Percentiles rank a stretch among this genome's conserved stretches.
Conservation (phyloP, 129 eudicot species). For the Scalesia atractyloides region DNA sequence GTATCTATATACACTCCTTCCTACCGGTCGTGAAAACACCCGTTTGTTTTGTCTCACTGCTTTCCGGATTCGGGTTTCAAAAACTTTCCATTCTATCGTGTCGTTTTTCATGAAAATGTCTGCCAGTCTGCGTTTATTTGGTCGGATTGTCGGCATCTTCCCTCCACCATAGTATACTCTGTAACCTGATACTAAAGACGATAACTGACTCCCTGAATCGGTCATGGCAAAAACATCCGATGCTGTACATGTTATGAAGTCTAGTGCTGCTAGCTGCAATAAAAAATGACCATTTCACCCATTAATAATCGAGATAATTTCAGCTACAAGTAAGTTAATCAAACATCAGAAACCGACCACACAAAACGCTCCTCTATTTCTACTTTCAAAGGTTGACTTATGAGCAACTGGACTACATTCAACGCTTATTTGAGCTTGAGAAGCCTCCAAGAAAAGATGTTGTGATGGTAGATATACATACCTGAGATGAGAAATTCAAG, state of each 20-base stretch:
- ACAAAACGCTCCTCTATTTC: not conserved
- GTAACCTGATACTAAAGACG: conserved; percentile 85
- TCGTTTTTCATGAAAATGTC: conserved; percentile 81
- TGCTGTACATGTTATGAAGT: conserved; percentile 89
- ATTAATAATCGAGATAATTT: not conserved
- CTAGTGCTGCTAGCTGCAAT: conserved; percentile 93
- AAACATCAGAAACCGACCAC: not conserved
- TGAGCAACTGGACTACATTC: not conserved
- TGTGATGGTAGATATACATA: conserved; percentile 2
- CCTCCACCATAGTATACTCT: conserved; percentile 93
- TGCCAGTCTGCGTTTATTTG: conserved; percentile 96
- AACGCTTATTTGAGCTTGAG: conserved; percentile 2
- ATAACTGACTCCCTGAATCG: conserved; percentile 95
- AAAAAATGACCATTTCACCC: not conserved
- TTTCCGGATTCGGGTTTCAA: conserved; percentile 82
- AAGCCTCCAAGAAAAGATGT: not conserved
- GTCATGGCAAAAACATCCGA: conserved; percentile 95
- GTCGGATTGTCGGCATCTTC: conserved; percentile 91
- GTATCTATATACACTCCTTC: conserved; percentile 93
- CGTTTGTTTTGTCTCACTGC: conserved; percentile 92
- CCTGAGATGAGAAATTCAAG: conserved; percentile 90
- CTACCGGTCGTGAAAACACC: conserved; percentile 75
- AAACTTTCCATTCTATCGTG: conserved; percentile 89
- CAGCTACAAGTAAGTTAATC: not conserved
- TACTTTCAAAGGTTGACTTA: not conserved